These are phyloP conservation scores for Termitomyces sp. DNA, from an alignment of 768 basidiomycete genomes.

Conservation along the genomic window DNA sequence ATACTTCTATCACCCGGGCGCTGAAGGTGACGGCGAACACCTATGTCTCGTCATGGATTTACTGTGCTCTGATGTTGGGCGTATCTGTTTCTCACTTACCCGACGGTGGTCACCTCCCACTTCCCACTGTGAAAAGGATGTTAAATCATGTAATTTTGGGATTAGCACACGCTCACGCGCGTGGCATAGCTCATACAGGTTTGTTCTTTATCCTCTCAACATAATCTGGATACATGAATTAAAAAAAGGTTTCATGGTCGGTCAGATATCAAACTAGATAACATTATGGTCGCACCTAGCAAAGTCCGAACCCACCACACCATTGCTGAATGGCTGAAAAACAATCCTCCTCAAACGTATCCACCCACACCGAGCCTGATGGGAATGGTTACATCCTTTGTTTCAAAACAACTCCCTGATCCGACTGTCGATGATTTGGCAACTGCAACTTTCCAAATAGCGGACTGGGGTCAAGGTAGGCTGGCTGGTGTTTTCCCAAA, in stretches of 20 bases:
- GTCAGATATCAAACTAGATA: slow-evolving; percentile 26
- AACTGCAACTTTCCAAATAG: not conserved
- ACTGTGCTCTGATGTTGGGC: slow-evolving; percentile 21
- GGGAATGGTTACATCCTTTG: not conserved
- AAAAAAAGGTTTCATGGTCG: not conserved
- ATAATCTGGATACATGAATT: too few relatives aligned
- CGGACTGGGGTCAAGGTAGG: not conserved
- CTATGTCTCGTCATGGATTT: slow-evolving; percentile 23
- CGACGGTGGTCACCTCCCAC: slow-evolving; percentile 14
- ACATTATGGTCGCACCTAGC: slow-evolving; percentile 21
- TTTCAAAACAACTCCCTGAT: not conserved
- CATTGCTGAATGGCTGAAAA: not conserved
- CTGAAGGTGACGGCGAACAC: slow-evolving; percentile 19
- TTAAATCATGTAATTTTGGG: slow-evolving; percentile 21
- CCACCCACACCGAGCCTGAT: not conserved
- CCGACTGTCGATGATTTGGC: not conserved
- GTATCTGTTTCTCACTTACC: slow-evolving; percentile 6
- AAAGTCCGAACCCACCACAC: not conserved
- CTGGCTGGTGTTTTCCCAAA: too few relatives aligned
- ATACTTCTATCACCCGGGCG: slow-evolving; percentile 21
- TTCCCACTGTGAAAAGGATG: slow-evolving; percentile 24
- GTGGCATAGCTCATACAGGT: slow-evolving; percentile 20
- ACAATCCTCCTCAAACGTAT: not conserved
- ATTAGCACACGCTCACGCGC: slow-evolving; percentile 17
- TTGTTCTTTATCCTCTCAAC: not conserved